Percentiles rank a stretch among this genome's conserved stretches.
phyloP scores from a whole-genome alignment of 1,284 basidiomycete species.

The Cutaneotrichosporon sp. region DNA sequence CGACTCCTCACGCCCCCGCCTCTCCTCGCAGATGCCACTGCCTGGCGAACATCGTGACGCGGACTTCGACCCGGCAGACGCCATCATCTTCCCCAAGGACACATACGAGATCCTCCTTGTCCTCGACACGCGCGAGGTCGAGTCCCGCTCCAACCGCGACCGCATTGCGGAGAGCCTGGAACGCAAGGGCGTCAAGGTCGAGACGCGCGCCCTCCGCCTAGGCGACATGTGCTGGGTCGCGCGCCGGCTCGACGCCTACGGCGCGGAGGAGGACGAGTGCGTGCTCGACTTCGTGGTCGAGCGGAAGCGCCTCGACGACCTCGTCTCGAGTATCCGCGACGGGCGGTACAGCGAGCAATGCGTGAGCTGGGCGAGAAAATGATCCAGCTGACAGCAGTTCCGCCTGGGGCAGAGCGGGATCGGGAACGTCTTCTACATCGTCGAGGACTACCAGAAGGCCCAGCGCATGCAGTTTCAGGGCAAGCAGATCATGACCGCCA shows the following conservation, averaged over 20 bases:
- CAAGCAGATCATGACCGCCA: constrained; percentile 52
- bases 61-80: constrained; percentile 41
- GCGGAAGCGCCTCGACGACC: constrained; percentile 61
- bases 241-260: constrained; percentile 43
- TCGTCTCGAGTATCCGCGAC: constrained; percentile 58
- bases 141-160: constrained; percentile 50
- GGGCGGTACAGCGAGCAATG: constrained; percentile 62
- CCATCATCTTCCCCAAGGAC: constrained; percentile 55
- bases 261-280: constrained; percentile 55
- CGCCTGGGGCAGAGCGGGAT: constrained; percentile 58
- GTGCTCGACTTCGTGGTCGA: constrained; percentile 62
- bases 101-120: constrained; percentile 60
- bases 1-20: constrained; percentile 23
- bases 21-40: constrained; percentile 37
- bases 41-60: constrained; percentile 20
- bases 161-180: constrained; percentile 47
- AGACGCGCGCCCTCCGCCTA: constrained; percentile 57
- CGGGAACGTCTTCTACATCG: constrained; percentile 58
- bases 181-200: constrained; percentile 54
- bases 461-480: constrained; percentile 43
- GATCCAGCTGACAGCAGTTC: constrained; percentile 45
- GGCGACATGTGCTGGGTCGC: constrained; percentile 64
- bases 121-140: constrained; percentile 60
- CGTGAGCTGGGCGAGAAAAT: constrained; percentile 51
- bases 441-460: constrained; percentile 58